A percentile compares a stretch with the other conserved stretches of the same genome.
phyloP scores from a whole-genome alignment of 208 protist genomes.

The Acanthamoeba triangularis region DNA sequence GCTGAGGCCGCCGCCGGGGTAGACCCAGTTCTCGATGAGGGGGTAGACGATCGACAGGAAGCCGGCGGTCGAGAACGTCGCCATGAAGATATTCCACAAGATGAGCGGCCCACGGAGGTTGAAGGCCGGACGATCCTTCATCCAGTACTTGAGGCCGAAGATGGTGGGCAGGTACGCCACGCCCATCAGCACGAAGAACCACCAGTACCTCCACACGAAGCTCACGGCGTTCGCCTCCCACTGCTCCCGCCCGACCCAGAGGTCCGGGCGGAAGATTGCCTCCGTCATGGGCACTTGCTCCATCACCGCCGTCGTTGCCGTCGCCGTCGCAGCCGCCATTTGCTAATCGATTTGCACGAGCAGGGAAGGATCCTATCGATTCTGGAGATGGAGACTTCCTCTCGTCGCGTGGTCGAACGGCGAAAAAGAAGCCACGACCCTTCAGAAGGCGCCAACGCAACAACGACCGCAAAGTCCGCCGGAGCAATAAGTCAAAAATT shows the following conservation, averaged over 20 bases:
- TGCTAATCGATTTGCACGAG: not conserved
- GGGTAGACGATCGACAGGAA: slow-evolving; percentile 62
- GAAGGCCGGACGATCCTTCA: slow-evolving; percentile 90
- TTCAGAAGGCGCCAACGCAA: too few relatives aligned
- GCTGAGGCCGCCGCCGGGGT: slow-evolving; percentile 4
- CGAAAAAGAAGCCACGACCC: too few relatives aligned
- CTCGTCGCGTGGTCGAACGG: too few relatives aligned
- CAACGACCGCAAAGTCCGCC: too few relatives aligned
- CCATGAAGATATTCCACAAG: slow-evolving; percentile 93
- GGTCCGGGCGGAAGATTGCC: not conserved
- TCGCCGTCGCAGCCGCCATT: not conserved
- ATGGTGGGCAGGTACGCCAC: slow-evolving; percentile 60
- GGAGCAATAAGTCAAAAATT: too few relatives aligned
- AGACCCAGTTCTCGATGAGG: slow-evolving; percentile 19
- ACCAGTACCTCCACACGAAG: slow-evolving; percentile 62
- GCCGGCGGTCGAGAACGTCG: slow-evolving; percentile 91
- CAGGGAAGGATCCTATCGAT: not conserved
- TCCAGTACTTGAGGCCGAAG: slow-evolving; percentile 79
- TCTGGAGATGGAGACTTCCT: too few relatives aligned
- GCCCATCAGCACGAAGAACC: slow-evolving; percentile 45
- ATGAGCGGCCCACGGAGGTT: slow-evolving; percentile 87
- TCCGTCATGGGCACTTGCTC: not conserved
- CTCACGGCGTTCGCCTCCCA: slow-evolving; percentile 36
- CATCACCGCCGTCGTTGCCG: not conserved
- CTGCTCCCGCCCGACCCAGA: not conserved